Evolutionary conservation across 2,329 filamentous ascomycete genomes (phyloP), one percentile per base, ranked within the genome.

Genomic region (Ophiocordyceps camponoti-rufipedis): DNA sequence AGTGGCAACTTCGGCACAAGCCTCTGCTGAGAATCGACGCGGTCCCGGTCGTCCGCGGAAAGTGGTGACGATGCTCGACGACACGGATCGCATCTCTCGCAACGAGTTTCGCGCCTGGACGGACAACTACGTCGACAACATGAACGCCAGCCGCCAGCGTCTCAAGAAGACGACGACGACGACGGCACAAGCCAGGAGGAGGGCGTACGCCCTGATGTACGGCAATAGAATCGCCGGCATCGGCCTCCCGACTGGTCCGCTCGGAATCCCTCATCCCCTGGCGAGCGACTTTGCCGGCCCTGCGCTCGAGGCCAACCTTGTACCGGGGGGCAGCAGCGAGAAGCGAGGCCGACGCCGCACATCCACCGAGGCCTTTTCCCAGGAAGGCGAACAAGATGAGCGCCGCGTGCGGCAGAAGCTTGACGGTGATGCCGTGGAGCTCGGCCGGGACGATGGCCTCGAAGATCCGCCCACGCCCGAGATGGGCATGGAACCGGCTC

Each of bases 401-500:
- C 60, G 69, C 19, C 63, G 62, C 10, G 63, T 68, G 4, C 62
- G 58, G 16, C 62, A 58, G 8, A 64, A 59, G 47, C 43, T 61
- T 1, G 55, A 59, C 10, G 51, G 54, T 1, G 56, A 51, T 2
- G 48, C 48, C n/a, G 23, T 5, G 23, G 59, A 62, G 43, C 11
- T 56, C 28, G 60, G 54, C 2, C 56, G 55, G 14, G 54, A 49
- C 10, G 49, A 48, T 7, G 49, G 54, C 2, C 35, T 8, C n/a
- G 58, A 67, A 18, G 62, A 69, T 16, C 58, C 60, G 0, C 35
- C 35, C 2, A 58, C 64, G 43, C 62, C 81, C 18, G 86, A 93
- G 58, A 60, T 85, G 23, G 83, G 80, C 18, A 76, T 85, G 61
- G 75, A 84, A 40, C 81, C 74, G 1, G 73, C 69, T 1, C 70